Conservation (phyloP, 371 early-diverging fungal genomes). For the Zychaea mexicana region DNA sequence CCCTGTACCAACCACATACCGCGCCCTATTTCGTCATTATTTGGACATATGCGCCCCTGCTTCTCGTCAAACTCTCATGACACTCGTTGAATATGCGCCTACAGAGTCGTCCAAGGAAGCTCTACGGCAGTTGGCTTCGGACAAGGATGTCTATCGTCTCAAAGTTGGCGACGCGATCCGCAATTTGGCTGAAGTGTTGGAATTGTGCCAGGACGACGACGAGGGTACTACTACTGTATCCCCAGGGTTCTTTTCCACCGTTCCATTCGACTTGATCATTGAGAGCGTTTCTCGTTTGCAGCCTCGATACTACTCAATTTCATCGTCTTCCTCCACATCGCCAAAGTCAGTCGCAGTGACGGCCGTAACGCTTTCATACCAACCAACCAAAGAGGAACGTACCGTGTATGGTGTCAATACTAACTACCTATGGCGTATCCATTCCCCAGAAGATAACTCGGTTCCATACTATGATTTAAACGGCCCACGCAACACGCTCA, state of each 20-base stretch:
- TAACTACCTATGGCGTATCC: constrained; percentile 65
- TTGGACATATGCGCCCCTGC: constrained; percentile 82
- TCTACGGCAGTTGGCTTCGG: constrained; percentile 63
- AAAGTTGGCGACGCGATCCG: constrained; percentile 63
- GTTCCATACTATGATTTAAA: constrained; percentile 42
- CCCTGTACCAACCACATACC: constrained; percentile 87
- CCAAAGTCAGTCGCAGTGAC: constrained; percentile 82
- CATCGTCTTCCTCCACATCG: constrained; percentile 73
- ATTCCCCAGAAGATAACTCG: constrained; percentile 25
- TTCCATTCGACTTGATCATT: constrained; percentile 75
- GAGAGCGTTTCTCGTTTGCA: constrained; percentile 83
- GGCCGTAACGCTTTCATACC: constrained; percentile 85
- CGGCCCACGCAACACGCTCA: constrained; percentile 47
- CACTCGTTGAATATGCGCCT: constrained; percentile 61
- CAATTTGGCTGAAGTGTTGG: constrained; percentile 70
- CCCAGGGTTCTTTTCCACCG: constrained; percentile 30
- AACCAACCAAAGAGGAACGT: constrained; percentile 52
- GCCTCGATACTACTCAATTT: constrained; percentile 95
- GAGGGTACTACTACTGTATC: constrained; percentile 22
- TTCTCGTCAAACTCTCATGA: constrained; percentile 64
- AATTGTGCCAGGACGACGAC: constrained; percentile 21
- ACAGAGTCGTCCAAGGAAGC: constrained; percentile 52
- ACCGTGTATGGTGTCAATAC: constrained; percentile 78
- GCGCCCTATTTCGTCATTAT: constrained; percentile 88
- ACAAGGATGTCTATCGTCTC: constrained; percentile 71